phyloP scores from a whole-genome alignment of 2,329 filamentous ascomycete genomes.

The Phyllosticta capitalensis region DNA sequence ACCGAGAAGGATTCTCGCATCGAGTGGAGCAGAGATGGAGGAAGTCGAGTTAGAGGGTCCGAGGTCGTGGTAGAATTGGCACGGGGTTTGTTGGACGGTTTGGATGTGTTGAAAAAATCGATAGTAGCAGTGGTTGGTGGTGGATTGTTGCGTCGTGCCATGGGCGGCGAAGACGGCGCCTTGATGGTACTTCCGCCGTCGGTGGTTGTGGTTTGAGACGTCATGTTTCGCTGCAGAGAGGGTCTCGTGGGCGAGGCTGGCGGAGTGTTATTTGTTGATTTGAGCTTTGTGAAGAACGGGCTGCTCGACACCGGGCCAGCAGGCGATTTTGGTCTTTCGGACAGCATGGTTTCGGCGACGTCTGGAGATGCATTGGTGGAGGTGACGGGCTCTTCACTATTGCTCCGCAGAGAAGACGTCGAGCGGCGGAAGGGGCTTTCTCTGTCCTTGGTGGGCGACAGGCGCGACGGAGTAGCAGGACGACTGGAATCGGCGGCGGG shows the following conservation, averaged over 20 bases:
- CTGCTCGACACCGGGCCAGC: conserved; percentile 19
- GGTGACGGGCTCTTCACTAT: conserved; percentile 7
- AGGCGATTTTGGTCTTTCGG: background rate
- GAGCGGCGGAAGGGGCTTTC: conserved; percentile 19
- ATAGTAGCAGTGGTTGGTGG: conserved; percentile 20
- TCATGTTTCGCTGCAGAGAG: conserved; percentile 18
- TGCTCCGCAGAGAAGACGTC: conserved; percentile 22
- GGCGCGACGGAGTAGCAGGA: conserved; percentile 12
- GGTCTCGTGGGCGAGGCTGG: conserved; percentile 22
- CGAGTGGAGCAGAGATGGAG: conserved; percentile 73
- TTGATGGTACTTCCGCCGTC: conserved; percentile 3
- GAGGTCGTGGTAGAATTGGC: conserved; percentile 1
- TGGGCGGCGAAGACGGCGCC: conserved; percentile 14
- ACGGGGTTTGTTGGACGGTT: background rate
- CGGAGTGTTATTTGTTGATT: conserved; percentile 17
- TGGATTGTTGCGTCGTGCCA: conserved; percentile 29
- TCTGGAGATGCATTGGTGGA: background rate
- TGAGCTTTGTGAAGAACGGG: conserved; percentile 20
- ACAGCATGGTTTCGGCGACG: background rate
- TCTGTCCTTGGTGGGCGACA: conserved; percentile 14
- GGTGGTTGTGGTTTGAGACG: conserved; percentile 1
- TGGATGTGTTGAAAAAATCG: conserved; percentile 8
- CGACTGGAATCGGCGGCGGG: conserved; percentile 2
- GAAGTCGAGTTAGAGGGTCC: conserved; percentile 57
- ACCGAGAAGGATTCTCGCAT: conserved; percentile 91